Base-by-base conservation (phyloP, 2,329 filamentous ascomycete genomes). In the Penicillium sp. region DNA sequence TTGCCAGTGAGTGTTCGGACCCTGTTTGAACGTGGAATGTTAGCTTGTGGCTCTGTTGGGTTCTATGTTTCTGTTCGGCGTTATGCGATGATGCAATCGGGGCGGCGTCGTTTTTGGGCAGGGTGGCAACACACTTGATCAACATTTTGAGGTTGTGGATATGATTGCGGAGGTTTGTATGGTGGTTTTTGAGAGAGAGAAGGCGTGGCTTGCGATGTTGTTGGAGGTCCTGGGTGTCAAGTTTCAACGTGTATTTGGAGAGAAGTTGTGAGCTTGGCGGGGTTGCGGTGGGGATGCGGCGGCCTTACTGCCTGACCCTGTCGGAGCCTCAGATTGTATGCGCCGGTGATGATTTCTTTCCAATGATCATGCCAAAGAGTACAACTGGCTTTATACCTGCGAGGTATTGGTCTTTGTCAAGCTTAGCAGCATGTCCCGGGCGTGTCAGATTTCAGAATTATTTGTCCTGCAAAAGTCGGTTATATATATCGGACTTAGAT, bases 1-100 rank as follows among this genome's bases (percentile, higher is more conserved):
- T 97, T 97, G 68, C 93, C 93, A 57, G 93, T 97, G 58, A 99
- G 84, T 56, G 93, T 99, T 69, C 93, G 88, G 70, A 99, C 92
- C 80, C 92, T 99, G 63, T 36, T 35, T 28, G 12, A 12, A 45
- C 43, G 28, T 28, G 27, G 47, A 39, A 41, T 35, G 42, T 56
- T 35, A 56, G 52, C 43, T 46, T 49, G 42, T 42, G 49, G 49
- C 38, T 50, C 51, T 59, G 35, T 4, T 8, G 2, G 5, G 35
- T 42, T 50, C 27, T 38, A 7, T 2, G 50, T 46, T 40, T 34
- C 34, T 16, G 42, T 39, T 41, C 25, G 40, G 34, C 42, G 46
- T 39, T 19, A 39, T 29, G 31, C 48, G 49, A 60, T 59, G 56
- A 60, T 56, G 54, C 49, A 57, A 57, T 49, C 36, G 37, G n/a